phyloP scores from a whole-genome alignment of 2,329 filamentous ascomycete species.

The Phyllosticta citriasiana region DNA sequence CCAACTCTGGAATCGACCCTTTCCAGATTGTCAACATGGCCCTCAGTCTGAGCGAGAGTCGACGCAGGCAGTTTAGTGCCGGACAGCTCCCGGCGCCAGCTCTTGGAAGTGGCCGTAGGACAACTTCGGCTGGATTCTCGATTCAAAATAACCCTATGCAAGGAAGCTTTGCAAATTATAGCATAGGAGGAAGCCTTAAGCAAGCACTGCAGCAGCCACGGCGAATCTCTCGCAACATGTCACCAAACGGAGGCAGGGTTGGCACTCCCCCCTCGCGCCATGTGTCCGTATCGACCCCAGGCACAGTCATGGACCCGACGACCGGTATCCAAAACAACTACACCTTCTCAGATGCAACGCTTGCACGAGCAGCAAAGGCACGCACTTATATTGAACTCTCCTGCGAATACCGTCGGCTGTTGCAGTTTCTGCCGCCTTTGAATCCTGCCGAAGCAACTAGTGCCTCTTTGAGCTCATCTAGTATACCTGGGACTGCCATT shows the following conservation, averaged over 20 bases:
- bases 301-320: slow-evolving; percentile 10
- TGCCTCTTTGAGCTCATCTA: slow-evolving; percentile 25
- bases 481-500: slow-evolving; percentile 31
- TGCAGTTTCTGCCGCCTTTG: slow-evolving; percentile 70
- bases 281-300: slow-evolving; percentile 15
- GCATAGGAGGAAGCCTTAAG: slow-evolving; percentile 49
- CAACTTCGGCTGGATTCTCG: slow-evolving; percentile 31
- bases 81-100: slow-evolving; percentile 42
- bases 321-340: slow-evolving; percentile 36
- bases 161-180: slow-evolving; percentile 30
- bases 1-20: slow-evolving; percentile 60
- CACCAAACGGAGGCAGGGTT: slow-evolving; percentile 39
- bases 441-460: slow-evolving; percentile 38
- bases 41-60: slow-evolving; percentile 74
- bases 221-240: slow-evolving; percentile 50
- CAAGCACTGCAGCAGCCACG: slow-evolving; percentile 66
- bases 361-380: slow-evolving; percentile 74
- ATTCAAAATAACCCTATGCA: slow-evolving; percentile 17
- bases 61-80: slow-evolving; percentile 52
- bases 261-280: slow-evolving; percentile 16
- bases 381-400: slow-evolving; percentile 78
- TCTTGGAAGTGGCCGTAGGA: slow-evolving; percentile 39
- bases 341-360: slow-evolving; percentile 67
- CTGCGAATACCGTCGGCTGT: slow-evolving; percentile 68
- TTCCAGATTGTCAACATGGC: slow-evolving; percentile 90